Conservation (phyloP, 495 filamentous ascomycete species). For the Talaromyces wortmannii region DNA sequence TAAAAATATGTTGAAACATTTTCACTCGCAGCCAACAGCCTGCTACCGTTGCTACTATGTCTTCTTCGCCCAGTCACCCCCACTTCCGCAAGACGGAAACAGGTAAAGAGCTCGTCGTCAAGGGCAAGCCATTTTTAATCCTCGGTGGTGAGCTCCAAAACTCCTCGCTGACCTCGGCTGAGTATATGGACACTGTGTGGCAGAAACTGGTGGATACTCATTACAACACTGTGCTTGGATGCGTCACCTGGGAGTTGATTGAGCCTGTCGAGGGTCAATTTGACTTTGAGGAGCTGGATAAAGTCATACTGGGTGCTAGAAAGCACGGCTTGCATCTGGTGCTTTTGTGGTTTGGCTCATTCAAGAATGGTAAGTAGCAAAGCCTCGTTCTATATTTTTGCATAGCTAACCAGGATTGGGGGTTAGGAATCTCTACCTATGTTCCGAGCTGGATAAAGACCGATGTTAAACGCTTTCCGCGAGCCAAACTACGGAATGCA, state of each 20-base stretch:
- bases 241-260: slow-evolving; percentile 43
- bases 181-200: slow-evolving; percentile 38
- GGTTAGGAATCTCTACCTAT: slow-evolving; percentile 27
- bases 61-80: slow-evolving; percentile 7
- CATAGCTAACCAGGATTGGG: background rate
- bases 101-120: slow-evolving; percentile 33
- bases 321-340: slow-evolving; percentile 33
- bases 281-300: slow-evolving; percentile 34
- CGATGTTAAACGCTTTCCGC: slow-evolving; percentile 32
- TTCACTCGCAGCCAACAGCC: too few relatives aligned
- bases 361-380: slow-evolving; percentile 35
- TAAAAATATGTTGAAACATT: too few relatives aligned
- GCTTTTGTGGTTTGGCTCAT: slow-evolving; percentile 44
- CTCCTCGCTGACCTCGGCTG: slow-evolving; percentile 37
- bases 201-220: slow-evolving; percentile 30
- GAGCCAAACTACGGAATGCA: slow-evolving; percentile 23
- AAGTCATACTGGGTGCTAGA: slow-evolving; percentile 31
- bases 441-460: slow-evolving; percentile 37
- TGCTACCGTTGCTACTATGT: background rate
- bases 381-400: background rate
- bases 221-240: slow-evolving; percentile 44
- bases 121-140: slow-evolving; percentile 40
- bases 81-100: slow-evolving; percentile 19
- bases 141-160: slow-evolving; percentile 41
- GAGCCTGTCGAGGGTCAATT: slow-evolving; percentile 41